Conservation (phyloP, 371 early-diverging fungal species). For the Mortierella polycephala region DNA sequence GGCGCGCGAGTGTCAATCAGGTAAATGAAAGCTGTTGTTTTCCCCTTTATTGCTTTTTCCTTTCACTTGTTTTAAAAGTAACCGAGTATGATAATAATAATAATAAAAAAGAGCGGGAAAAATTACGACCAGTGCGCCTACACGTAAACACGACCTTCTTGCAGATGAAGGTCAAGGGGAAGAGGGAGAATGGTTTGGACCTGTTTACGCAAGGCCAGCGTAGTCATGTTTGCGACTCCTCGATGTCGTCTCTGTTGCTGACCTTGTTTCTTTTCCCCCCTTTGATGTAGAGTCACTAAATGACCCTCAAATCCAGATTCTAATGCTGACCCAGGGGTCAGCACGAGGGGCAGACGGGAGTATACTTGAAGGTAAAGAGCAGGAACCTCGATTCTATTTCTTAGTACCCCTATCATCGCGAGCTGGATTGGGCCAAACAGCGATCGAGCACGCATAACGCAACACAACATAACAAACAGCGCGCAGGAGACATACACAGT, state of each 20-base stretch:
- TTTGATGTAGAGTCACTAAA: conserved; percentile 13
- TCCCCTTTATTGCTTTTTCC: not conserved
- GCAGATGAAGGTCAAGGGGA: too few species aligned
- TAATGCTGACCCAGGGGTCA: conserved; percentile 22
- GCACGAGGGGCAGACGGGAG: conserved; percentile 33
- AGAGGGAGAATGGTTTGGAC: not conserved
- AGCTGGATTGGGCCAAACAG: too few species aligned
- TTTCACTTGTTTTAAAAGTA: not conserved
- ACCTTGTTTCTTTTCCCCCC: not conserved
- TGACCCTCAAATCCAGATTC: conserved; percentile 17
- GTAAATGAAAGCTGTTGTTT: conserved; percentile 6
- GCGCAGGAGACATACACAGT: too few species aligned
- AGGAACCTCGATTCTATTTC: conserved; percentile 1
- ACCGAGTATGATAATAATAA: too few species aligned
- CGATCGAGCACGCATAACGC: too few species aligned
- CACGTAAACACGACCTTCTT: too few species aligned
- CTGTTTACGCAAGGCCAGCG: not conserved
- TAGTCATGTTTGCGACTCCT: too few species aligned
- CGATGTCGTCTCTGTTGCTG: too few species aligned
- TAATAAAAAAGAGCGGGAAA: conserved; percentile 32
- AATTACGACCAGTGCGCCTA: not conserved
- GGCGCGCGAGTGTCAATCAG: conserved; percentile 39
- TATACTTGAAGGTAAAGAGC: conserved; percentile 41
- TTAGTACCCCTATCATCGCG: not conserved
- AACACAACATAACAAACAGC: too few species aligned